Evolutionary conservation across 2,329 filamentous ascomycete species (phyloP), one percentile per base, ranked within the genome.

Genomic region (Cladosporium sphaerospermum): DNA sequence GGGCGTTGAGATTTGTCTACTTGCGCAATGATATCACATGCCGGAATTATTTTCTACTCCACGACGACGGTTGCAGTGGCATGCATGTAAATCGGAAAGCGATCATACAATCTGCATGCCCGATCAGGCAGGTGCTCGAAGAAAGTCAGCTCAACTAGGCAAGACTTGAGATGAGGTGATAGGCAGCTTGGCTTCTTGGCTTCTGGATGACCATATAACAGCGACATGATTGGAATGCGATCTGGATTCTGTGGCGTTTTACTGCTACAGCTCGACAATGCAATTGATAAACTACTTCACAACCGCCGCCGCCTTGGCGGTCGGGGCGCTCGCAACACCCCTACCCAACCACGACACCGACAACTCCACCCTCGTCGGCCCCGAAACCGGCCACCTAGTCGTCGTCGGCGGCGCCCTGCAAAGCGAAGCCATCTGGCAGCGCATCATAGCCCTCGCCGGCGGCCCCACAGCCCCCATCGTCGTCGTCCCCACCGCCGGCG

Each of bases 401-500:
- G 56, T 61, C 18, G 55, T 61, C 10, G 59, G 59, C 41, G 59
- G 59, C 37, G 57, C 55, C 16, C 47, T 60, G 32, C 50, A 54
- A 28, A 56, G 46, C 36, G 54, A 57, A 11, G 50, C 31, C 31
- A 57, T 61, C 46, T 60, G 53, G 53, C 33, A 59, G 33, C 56
- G 56, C 31, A 58, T 61, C 52, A 58, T 60, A 46, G 52, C 55
- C 2, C 57, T 61, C 4, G 55, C 59, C 5, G 58, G 56, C 34
- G 59, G 57, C 4, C 56, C 53, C 1, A 43, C 54, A n/a, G 45
- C 53, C 7, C 55, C 56, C 3, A 56, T 61, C 10, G 54, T 61
- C 14, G 57, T 61, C 8, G 45, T 61, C 6, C 59, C 59, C 11
- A 61, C 59, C 9, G 59, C 57, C 23, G 59, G 57, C 33, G 59